These are phyloP conservation scores for Arctostaphylos glauca DNA, from an alignment of 148 eudicot genomes.

Conservation along the genomic window DNA sequence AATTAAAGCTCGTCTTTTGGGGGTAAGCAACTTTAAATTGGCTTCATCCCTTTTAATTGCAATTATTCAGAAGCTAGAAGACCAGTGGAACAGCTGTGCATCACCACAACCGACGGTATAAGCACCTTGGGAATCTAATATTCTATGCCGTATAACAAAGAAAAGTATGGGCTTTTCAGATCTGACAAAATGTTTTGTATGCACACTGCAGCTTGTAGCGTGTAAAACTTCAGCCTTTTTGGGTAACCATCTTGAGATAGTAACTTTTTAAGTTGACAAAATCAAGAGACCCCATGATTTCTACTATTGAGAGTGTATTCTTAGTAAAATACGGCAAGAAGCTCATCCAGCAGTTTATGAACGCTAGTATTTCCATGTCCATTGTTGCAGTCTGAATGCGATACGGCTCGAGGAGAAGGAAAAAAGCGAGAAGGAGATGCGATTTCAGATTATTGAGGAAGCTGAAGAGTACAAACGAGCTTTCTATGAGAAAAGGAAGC, in stretches of 20 bases:
- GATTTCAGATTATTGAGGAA: constrained; percentile 80
- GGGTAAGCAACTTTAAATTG: not conserved
- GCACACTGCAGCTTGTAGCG: not conserved
- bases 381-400: constrained; percentile 62
- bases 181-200: not conserved
- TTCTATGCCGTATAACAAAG: not conserved
- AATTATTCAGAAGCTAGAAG: not conserved
- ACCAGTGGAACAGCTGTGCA: not conserved
- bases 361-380: constrained; percentile 14
- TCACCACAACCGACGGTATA: not conserved
- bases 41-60: not conserved
- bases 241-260: not conserved
- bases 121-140: not conserved
- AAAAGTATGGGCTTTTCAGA: not conserved
- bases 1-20: not conserved
- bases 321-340: not conserved
- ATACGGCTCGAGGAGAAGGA: constrained; percentile 89
- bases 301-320: not conserved
- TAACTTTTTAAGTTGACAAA: not conserved
- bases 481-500: constrained; percentile 81
- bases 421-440: constrained; percentile 79
- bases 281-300: not conserved
- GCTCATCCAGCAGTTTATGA: not conserved
- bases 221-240: not conserved
- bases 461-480: constrained; percentile 76